Evolutionary conservation across 345 rosid genomes (phyloP), one percentile per base, ranked within the genome.

Genomic region (Rhizophora mangle): DNA sequence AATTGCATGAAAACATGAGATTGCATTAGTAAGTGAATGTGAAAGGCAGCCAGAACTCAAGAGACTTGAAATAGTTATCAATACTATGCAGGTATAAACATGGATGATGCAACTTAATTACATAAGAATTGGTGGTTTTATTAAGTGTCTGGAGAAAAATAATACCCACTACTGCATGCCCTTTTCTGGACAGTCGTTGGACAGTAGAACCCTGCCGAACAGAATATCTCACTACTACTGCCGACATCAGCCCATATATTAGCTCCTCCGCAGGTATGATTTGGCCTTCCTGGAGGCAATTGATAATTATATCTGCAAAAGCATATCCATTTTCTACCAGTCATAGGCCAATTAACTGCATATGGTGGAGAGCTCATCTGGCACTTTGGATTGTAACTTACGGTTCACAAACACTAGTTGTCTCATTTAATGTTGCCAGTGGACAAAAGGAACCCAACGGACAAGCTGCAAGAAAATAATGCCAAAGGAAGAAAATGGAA

Each of bases 201-300:
- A 70, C 96, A 93, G 83, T 83, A 93, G 27, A 96, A 90, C 71
- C 98, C 96, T 6, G 93, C 87, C 2, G 87, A 80, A 63, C 98
- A 95, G 86, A 95, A 95, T 18, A 92, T 79, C 75, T 95, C 96
- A 36, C 80, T 37, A 69, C 96, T 84, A 54, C 80, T 79, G 60
- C 39, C 72, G 61, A 90, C 76, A 82, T 92, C 96, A 1, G 96
- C 92, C 99, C 99, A 95, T 65, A 87, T 72, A 69, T 95, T 85
- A 74, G 99, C 97, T 62, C 97, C 97, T 69, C 99, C 97, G 74
- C 99, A 95, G 30, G 92, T 85, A 76, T 88, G 96, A 83, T 86
- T 84, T 60, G 85, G 81, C 75, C 61, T 15, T 70, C 87, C 94
- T n/a, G 88, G 81, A 71, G 96, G 93, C 43, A 86, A 77, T 59